Evolutionary conservation across 73 alveolate genomes (phyloP), one percentile per base, ranked within the genome.

Genomic region (Paramecium sexaurelia): DNA sequence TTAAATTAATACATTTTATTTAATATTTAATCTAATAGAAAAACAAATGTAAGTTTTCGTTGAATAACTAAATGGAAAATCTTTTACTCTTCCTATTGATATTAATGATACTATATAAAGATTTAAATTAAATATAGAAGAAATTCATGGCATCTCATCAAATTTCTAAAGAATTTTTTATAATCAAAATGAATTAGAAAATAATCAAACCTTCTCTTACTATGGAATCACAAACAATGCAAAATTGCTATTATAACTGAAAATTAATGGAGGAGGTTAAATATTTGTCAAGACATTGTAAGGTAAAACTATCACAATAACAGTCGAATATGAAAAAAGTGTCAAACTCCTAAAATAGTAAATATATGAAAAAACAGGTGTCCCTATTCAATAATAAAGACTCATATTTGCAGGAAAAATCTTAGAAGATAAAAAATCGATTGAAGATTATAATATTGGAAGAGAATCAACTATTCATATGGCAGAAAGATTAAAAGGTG

Each of bases 91-190:
- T 10, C 85, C 90, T 24, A 85, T 56, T 7, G 92, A 86, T 9
- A 13, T 68, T 9, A 36, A 56, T 9, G 92, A 40, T 6, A 94
- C 94, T 9, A 35, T 95, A 35, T 95, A 87, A 73, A 61, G 29
- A 6, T 32, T 95, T 11, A 96, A 96, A 73, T 19, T 40, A 1
- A 39, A 36, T 67, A 91, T 96, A 37, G 69, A 94, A 68, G 98
- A 96, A 75, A 55, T 8, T 13, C 98, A 95, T 87, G 98, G 99
- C 29, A 97, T 97, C 24, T 98, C 98, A 2, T 96, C 96, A 35
- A 97, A 95, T 55, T 94, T 94, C 57, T 96, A 96, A 69, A 93
- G 99, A 92, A 26, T 97, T 32, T 85, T 96, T 56, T 94, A 92
- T 68, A 95, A 95, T 7, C 96, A 97, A 20, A 94, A 13, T 37